Conservation (phyloP, 805 yeast species). For the Barnettozyma sp. region DNA sequence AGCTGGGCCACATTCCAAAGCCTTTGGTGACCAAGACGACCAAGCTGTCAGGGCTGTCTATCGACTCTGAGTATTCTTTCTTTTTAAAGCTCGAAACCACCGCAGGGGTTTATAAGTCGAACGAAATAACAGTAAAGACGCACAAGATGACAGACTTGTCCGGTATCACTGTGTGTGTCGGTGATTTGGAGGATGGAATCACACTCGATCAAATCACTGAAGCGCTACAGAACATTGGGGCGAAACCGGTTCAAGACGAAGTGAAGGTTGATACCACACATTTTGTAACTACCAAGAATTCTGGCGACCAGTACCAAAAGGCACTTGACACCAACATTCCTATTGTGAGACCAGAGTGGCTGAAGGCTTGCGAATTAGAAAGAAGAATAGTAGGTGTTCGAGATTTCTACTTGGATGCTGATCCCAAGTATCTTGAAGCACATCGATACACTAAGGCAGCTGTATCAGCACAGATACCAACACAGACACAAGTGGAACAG, state of each 20-base stretch:
- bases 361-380: constrained; percentile 86
- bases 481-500: background rate
- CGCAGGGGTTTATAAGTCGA: constrained; percentile 77
- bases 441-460: constrained; percentile 30
- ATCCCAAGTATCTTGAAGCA: constrained; percentile 35
- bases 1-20: constrained; percentile 77
- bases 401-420: constrained; percentile 66
- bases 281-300: constrained; percentile 67
- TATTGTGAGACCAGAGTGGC: constrained; percentile 93
- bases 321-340: constrained; percentile 88
- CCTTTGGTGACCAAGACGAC: constrained; percentile 75
- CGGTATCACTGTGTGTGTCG: constrained; percentile 88
- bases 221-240: constrained; percentile 67
- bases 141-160: constrained; percentile 94
- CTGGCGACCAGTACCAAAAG: constrained; percentile 67
- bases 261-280: constrained; percentile 93
- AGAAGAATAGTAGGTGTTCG: constrained; percentile 89
- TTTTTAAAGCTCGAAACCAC: constrained; percentile 79
- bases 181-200: constrained; percentile 55
- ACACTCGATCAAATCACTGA: constrained; percentile 50
- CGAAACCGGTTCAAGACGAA: constrained; percentile 64
- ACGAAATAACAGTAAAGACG: constrained; percentile 63
- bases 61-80: constrained; percentile 76
- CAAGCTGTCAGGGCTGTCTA: constrained; percentile 84
- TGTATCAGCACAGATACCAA: background rate